Evolutionary conservation across 1,284 basidiomycete species (phyloP), one percentile per base, ranked within the genome.

Genomic region (Ustilago trichophora): DNA sequence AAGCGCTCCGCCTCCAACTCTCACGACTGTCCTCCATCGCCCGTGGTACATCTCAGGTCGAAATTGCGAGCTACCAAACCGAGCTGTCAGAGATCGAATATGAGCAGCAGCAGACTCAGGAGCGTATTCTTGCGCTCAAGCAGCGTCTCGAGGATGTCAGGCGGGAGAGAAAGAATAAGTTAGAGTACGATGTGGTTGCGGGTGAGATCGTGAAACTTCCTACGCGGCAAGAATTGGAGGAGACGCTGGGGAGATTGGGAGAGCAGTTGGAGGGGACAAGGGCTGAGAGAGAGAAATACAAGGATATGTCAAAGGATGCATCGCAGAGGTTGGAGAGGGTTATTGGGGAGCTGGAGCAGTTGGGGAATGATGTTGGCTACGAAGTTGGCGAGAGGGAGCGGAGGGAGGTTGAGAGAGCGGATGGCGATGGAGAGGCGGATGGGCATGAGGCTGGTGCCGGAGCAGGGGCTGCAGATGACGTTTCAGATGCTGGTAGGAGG

Each of bases 121-220:
- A 34, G n/a, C 41, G 63, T 6, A 74, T 74, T 22, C 38, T 57
- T 11, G 40, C 45, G 31, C 44, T 74, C n/a, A 74, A 74, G 42
- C 41, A 36, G 18, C 44, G 43, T n/a, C 42, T 76, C 19, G 50
- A 56, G 22, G 55, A 67, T 26, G 73, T 69, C 12, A 35, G 71
- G 15, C 45, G 67, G 31, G 69, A 73, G 11, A 36, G 73, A 19
- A 59, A 56, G 52, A 72, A 76, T 45, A 76, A 76, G 72, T 37
- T 76, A 6, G 68, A 72, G 40, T 76, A 76, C 59, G 73, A 76
- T 29, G 50, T 69, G 25, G 51, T 76, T 4, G 72, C 72, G 16
- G 55, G 64, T 15, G 68, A 72, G 42, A 72, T 76, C 15, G 57
- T 62, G 18, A 57, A 57, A 35, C 42, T 71, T 32, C 67, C 59